Evolutionary conservation across 78 protist genomes (phyloP).

Genomic region (Planoprotostelium fungivorum): DNA sequence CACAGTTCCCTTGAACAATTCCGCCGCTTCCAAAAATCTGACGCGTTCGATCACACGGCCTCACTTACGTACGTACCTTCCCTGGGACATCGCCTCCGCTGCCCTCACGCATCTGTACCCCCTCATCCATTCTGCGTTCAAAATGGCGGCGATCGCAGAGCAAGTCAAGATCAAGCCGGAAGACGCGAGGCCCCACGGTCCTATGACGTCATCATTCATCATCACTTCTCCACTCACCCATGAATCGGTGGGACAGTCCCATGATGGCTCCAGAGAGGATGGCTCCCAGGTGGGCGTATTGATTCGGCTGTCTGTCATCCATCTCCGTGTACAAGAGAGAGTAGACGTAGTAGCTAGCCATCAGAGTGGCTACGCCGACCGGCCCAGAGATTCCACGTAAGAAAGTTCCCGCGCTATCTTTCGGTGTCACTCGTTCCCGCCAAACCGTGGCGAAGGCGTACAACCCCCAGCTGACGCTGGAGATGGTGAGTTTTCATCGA

Average conservation of each 20-base stretch:
- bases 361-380: not conserved
- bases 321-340: not conserved
- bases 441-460: not conserved
- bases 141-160: not conserved
- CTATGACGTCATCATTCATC: conserved; percentile 1
- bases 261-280: not conserved
- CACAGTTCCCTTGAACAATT: too few species aligned
- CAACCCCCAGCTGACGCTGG: not conserved
- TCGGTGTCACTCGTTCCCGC: not conserved
- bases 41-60: not conserved
- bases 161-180: not conserved
- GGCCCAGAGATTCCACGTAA: not conserved
- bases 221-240: too few species aligned
- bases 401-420: not conserved
- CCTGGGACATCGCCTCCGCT: not conserved
- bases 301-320: not conserved
- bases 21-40: not conserved
- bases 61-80: too few species aligned
- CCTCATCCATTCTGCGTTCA: not conserved
- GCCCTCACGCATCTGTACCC: not conserved
- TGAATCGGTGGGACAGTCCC: not conserved
- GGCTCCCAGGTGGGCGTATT: not conserved
- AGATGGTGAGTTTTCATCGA: too few species aligned
- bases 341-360: not conserved
- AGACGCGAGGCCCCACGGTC: not conserved